Base-by-base conservation (phyloP, 257 asterid species). In the Cinchona pubescens region DNA sequence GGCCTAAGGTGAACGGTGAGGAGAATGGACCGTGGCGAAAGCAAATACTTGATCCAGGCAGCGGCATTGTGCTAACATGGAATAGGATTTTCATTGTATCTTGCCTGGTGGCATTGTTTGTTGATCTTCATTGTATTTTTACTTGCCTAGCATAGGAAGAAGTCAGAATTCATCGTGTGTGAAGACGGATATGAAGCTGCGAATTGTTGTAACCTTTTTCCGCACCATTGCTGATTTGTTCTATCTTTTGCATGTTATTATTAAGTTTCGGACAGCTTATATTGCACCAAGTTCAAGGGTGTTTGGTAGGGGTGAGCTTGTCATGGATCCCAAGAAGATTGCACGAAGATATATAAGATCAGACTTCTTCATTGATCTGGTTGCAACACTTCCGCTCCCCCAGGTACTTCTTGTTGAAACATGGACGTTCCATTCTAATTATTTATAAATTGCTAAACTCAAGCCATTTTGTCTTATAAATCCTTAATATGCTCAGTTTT, bases 241-340 rank as follows among this genome's bases (percentile, higher is more conserved):
- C 85, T 94, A 94, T 83, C 82, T 92, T 29, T 86, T 94, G 70
- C 98, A 92, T 79, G 91, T 94, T 45, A 73, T 86, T 71, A 86
- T 92, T 69, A 94, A 94, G 88, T 94, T 94, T 80, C 85, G 98
- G 81, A 94, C 97, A 2, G 98, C 97, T 29, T 94, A 92, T 83
- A 89, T 94, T 71, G 93, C 97, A 1, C 98, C 98, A 1, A 92
- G 95, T 82, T 89, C 98, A 29, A 88, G 97, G 76, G 97, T 94
- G 30, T 94, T 90, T 76, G 98, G 98, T 48, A 90, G 94, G 90
- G 98, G 98, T 75, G 98, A 94, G 87, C 98, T 92, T 86, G 98
- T 92, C 63, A 94, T 82, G 97, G 98, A 92, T 85, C 90, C 98
- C 35, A 86, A 85, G 86, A 85, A 88, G 83, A 94, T 94, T 74